phyloP scores from a whole-genome alignment of 805 yeast genomes.

The Lipomyces mesembrius region DNA sequence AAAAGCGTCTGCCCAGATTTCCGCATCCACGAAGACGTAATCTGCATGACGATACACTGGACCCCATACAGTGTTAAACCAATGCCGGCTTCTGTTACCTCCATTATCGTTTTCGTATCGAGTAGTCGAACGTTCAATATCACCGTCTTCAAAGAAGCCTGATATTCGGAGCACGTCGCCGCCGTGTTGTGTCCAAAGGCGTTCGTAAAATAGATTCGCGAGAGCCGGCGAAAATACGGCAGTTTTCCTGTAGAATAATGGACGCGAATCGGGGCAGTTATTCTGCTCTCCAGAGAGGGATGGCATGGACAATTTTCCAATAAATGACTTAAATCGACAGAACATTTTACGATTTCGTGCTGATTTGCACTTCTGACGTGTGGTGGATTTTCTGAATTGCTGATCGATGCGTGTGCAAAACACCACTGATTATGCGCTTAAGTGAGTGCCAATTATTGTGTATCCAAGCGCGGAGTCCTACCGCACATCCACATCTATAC shows the following conservation, averaged over 20 bases:
- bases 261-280: background rate
- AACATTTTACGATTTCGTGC: background rate
- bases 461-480: too few relatives aligned
- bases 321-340: background rate
- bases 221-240: conserved; percentile 12
- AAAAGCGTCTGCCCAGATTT: background rate
- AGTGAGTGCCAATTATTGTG: too few relatives aligned
- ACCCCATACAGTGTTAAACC: background rate
- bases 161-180: conserved; percentile 8
- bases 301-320: background rate
- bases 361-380: background rate
- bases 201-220: conserved; percentile 13
- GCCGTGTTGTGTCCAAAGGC: conserved; percentile 20
- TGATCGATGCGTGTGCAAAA: too few relatives aligned
- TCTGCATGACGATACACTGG: background rate
- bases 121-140: background rate
- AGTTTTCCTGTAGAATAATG: conserved; percentile 5
- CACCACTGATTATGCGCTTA: too few relatives aligned
- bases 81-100: conserved; percentile 1
- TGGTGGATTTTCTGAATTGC: too few relatives aligned
- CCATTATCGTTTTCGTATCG: background rate
- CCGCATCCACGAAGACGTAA: conserved; percentile 14
- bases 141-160: background rate
- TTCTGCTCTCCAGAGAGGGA: background rate
- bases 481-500: too few relatives aligned